Percentiles rank a stretch among this genome's conserved stretches.
phyloP scores from a whole-genome alignment of 1,284 basidiomycete genomes.

The Pascua sp. region DNA sequence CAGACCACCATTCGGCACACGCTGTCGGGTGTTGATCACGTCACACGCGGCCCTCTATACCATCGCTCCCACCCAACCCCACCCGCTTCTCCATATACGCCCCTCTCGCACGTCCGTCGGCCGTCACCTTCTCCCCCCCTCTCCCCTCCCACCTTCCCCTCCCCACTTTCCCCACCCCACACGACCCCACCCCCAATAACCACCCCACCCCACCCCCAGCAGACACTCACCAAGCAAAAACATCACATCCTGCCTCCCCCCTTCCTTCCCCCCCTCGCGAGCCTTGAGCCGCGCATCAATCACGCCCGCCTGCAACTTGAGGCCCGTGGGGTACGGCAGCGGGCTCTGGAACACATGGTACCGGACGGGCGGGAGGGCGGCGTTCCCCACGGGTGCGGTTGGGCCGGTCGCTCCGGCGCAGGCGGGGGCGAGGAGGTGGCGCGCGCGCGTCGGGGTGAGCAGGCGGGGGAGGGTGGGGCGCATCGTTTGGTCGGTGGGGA shows the following conservation, averaged over 20 bases:
- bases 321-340: constrained; percentile 65
- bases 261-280: constrained; percentile 20
- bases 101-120: too few relatives aligned
- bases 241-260: constrained; percentile 51
- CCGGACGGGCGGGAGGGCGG: constrained; percentile 58
- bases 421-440: constrained; percentile 3
- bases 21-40: too few relatives aligned
- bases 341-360: constrained; percentile 72
- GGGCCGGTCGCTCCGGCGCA: constrained; percentile 5
- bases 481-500: background rate
- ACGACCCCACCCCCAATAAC: too few relatives aligned
- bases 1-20: too few relatives aligned
- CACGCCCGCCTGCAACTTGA: constrained; percentile 67
- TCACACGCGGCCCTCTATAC: too few relatives aligned
- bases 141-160: too few relatives aligned
- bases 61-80: too few relatives aligned
- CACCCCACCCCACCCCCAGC: constrained; percentile 47
- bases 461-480: constrained; percentile 6
- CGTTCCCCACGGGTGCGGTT: constrained; percentile 7
- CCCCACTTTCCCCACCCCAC: too few relatives aligned
- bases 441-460: background rate
- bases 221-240: constrained; percentile 52
- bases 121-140: too few relatives aligned
- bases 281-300: constrained; percentile 59
- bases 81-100: too few relatives aligned